Base-by-base conservation (phyloP, 2,329 filamentous ascomycete genomes). In the Colletotrichum cordylinicola region DNA sequence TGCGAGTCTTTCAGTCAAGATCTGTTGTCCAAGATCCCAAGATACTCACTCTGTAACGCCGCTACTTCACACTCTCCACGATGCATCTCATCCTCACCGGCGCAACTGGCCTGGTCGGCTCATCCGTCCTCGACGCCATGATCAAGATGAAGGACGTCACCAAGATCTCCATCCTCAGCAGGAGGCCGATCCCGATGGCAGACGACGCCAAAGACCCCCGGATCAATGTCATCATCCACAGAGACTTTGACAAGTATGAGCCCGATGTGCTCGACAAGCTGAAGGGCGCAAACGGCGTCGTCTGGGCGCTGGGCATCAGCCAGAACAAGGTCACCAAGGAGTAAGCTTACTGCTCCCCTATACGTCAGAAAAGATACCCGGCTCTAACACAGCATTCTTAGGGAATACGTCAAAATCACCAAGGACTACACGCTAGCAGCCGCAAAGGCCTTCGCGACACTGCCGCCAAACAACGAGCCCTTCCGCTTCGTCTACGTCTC, bases 401-500 rank as follows among this genome's bases (percentile, higher is more conserved):
- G 88, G 15, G 89, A 94, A 65, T 95, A 95, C 80, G 85, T 91
- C 60, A 88, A 89, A 67, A 94, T 96, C 80, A 95, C 94, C 1
- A 88, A 91, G 75, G 89, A 92, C 80, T 95, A 92, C 81, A 83
- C 94, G 2, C 81, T 95, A 2, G 90, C 88, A 4, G 93, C 93
- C 0, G 93, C 92, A 2, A 86, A 88, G 74, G 91, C 92, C 15
- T 93, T 94, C 79, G 82, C 87, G 2, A 82, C 82, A 0, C 83
- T 93, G 15, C 84, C 88, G 4, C 73, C 80, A 0, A 83, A 84
- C 16, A 81, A 84, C 6, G 80, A 87, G 55, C 90, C 91, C 0
- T 93, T 95, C 83, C 91, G 91, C 67, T 96, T 95, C 82, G 87
- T 95, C 77, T 94, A 92, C 80, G 89, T 96, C 35, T 95, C 94